phyloP scores from a whole-genome alignment of 2,329 filamentous ascomycete genomes.

The Tolypocladium inflatum region DNA sequence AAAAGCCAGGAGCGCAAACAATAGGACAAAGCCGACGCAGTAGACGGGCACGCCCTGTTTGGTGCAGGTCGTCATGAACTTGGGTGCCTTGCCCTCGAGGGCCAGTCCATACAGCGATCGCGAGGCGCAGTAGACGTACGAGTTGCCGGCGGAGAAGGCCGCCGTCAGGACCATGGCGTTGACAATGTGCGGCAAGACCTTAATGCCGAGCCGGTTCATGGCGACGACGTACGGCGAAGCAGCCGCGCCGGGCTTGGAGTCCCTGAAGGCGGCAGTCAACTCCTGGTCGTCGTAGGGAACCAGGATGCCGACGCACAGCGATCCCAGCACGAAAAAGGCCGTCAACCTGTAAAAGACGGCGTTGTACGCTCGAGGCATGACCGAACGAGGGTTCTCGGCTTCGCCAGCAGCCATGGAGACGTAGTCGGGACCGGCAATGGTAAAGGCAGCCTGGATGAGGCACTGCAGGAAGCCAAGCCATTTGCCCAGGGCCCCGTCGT shows the following conservation, averaged over 20 bases:
- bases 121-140: slow-evolving; percentile 54
- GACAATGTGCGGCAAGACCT: slow-evolving; percentile 58
- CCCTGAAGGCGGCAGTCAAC: slow-evolving; percentile 49
- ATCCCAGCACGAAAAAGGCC: slow-evolving; percentile 66
- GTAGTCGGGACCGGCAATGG: slow-evolving; percentile 59
- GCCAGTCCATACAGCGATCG: slow-evolving; percentile 60
- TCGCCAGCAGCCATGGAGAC: slow-evolving; percentile 62
- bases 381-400: slow-evolving; percentile 57
- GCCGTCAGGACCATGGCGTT: slow-evolving; percentile 64
- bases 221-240: slow-evolving; percentile 59
- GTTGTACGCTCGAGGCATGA: slow-evolving; percentile 67
- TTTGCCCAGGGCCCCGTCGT: slow-evolving; percentile 54
- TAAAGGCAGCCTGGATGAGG: slow-evolving; percentile 61
- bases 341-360: slow-evolving; percentile 72
- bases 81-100: slow-evolving; percentile 57
- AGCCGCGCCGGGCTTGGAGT: slow-evolving; percentile 54
- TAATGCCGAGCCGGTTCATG: slow-evolving; percentile 57
- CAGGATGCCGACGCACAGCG: slow-evolving; percentile 61
- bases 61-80: slow-evolving; percentile 50
- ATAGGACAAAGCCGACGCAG: slow-evolving; percentile 56
- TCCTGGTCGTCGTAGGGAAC: slow-evolving; percentile 59
- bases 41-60: slow-evolving; percentile 62
- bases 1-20: slow-evolving; percentile 63
- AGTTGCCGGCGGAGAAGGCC: slow-evolving; percentile 59
- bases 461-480: slow-evolving; percentile 72